Percentiles rank a stretch among this genome's conserved stretches.
These are phyloP conservation scores for Colletotrichum higginsianum DNA, from an alignment of 2,329 filamentous ascomycete genomes.

Conservation along the genomic window DNA sequence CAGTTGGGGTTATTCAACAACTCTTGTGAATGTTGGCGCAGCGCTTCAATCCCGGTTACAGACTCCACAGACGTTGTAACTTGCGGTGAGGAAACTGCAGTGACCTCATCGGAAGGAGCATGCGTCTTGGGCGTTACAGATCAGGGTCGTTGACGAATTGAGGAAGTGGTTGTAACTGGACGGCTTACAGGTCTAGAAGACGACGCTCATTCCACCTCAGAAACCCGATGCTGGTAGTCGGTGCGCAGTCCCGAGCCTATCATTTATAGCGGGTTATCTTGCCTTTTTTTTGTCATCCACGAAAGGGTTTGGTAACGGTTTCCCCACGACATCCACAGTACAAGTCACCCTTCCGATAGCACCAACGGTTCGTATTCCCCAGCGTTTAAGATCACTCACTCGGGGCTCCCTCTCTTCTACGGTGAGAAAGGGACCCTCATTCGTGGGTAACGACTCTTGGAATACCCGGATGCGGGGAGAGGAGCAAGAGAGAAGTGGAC, in stretches of 20 bases:
- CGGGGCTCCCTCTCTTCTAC: not conserved
- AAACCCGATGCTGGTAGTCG: not conserved
- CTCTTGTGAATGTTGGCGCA: not conserved
- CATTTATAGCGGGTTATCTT: not conserved
- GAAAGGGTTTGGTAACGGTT: no score
- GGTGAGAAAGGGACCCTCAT: not conserved
- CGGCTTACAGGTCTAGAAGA: not conserved
- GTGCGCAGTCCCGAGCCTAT: not conserved
- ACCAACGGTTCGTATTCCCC: not conserved
- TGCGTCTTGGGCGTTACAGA: not conserved
- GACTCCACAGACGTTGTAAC: not conserved
- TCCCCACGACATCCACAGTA: conserved; percentile 6
- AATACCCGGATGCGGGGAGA: not conserved
- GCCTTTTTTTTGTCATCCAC: not conserved
- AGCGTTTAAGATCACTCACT: not conserved
- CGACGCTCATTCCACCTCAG: no score
- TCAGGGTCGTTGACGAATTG: not conserved
- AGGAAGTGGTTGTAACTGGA: no score
- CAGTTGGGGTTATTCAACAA: not conserved
- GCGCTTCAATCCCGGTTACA: not conserved
- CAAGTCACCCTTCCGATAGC: not conserved
- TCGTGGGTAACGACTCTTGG: conserved; percentile 4
- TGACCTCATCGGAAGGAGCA: not conserved
- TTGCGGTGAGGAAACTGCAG: not conserved
- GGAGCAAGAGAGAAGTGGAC: not conserved